Evolutionary conservation across 1,139 yeast genomes (phyloP), one percentile per base, ranked within the genome.

Genomic region (Hyphopichia buzzinii): DNA sequence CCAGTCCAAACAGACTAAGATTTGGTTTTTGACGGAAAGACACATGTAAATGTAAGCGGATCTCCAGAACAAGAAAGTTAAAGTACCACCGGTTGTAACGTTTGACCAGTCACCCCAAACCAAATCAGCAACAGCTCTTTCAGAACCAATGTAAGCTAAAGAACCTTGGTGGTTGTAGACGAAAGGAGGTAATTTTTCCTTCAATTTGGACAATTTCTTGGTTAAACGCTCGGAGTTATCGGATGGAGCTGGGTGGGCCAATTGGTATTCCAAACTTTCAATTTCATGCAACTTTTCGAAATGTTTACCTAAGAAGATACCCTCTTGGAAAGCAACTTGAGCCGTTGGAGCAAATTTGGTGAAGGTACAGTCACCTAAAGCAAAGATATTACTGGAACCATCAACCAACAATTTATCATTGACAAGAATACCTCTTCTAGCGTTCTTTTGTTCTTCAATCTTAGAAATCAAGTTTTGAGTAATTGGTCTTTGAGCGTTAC

Each of bases 281-380:
- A 86, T 75, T 49, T 79, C 77, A 54, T 88, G 83, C 49, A 84
- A 67, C 52, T 74, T 79, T 62, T 77, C 76, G 62, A 90, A 84
- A 46, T 79, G 77, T 27, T 72, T 70, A 35, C 92, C 94, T 50
- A 90, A 77, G 65, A 79, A 90, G 44, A 74, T 73, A 55, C 96
- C 97, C 66, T 89, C 92, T 71, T 90, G 97, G 69, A 88, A 83
- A 31, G 97, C 97, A 41, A 89, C 97, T 73, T 90, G 97, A 33
- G 96, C 97, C 39, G 97, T 90, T 48, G 97, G 97, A 35, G 96
- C 95, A 48, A 77, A 81, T 60, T 89, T 89, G 49, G 94, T 85
- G 64, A 82, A 79, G 32, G 96, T 85, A 72, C 97, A 89, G 69
- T 90, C 97, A 57, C 97, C 97, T 44, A 90, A 67, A 33, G 95